Evolutionary conservation across 2,329 filamentous ascomycete species (phyloP), one percentile per base, ranked within the genome.

Genomic region (Capronia epimyces): DNA sequence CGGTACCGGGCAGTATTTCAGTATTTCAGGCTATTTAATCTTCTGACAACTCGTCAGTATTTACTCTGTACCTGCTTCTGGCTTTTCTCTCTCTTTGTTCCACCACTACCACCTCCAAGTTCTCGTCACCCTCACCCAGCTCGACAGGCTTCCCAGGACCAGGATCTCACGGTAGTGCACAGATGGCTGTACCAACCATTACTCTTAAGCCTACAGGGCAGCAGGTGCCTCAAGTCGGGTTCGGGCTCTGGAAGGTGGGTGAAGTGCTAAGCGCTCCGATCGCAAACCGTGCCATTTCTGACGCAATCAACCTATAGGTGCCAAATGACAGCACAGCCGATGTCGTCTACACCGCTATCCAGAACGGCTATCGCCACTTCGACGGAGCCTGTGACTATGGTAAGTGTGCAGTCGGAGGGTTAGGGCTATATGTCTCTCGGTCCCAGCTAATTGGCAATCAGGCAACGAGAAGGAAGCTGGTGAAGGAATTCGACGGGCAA

Each of bases 161-260:
- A n/a, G n/a, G n/a, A n/a, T 20, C 20, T 13, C 20, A 20, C 36
- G 13, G 16, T 4, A 18, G 4, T 13, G 36, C 8, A 18, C 8
- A 39, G 13, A 42, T 42, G 39, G 5, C 21, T 24, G 16, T 39
- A 3, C 49, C 49, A 9, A 34, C 34, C 9, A 46, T 51, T 13
- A 50, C 34, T 5, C 27, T 54, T 15, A 50, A 53, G 41, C 46
- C 36, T 32, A 39, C 44, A 1, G 64, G 65, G 46, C 54, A 54
- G 50, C 59, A 62, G 31, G 68, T 72, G 68, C 68, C 69, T 57
- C 56, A 68, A 36, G 68, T 71, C 53, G 69, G 69, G 40, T 71
- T 71, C 44, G 69, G 71, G 53, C 79, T 91, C 60, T 91, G 87
- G 87, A 91, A 91, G 75, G 85, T 91, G 7, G 29, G 29, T 32